phyloP scores from a whole-genome alignment of 306 rosid species.

The Cyamopsis tetragonoloba region DNA sequence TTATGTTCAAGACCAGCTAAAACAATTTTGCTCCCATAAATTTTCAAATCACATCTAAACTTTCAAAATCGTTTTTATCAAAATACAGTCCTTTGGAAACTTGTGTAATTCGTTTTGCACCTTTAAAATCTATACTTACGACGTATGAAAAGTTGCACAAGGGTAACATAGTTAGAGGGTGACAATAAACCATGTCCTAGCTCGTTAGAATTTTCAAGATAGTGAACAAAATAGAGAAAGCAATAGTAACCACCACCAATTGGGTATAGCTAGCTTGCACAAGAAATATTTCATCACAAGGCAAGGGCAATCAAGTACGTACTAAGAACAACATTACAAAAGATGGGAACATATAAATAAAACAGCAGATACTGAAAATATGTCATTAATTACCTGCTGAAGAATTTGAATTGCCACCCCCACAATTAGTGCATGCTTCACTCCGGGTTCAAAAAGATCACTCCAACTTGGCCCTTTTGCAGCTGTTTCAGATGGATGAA shows the following conservation, averaged over 20 bases:
- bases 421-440: constrained; percentile 73
- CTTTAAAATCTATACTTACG: background rate
- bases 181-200: background rate
- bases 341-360: background rate
- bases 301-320: background rate
- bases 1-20: background rate
- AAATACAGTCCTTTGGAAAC: background rate
- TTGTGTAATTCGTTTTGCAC: no score
- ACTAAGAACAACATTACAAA: background rate
- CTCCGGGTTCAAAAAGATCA: constrained; percentile 83
- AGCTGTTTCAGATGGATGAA: constrained; percentile 61
- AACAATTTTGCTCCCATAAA: background rate
- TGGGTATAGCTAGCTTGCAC: background rate
- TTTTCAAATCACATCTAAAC: background rate
- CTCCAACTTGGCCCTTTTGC: constrained; percentile 67
- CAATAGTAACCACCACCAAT: background rate
- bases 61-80: background rate
- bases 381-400: constrained; percentile 69
- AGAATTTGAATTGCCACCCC: constrained; percentile 85
- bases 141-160: background rate
- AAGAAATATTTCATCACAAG: constrained; percentile 14
- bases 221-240: background rate
- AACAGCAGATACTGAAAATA: background rate
- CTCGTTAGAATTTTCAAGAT: background rate
- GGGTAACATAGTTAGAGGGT: background rate